Base-by-base conservation (phyloP, 192 early-diverging fungal genomes). In the Dissophora ornata region DNA sequence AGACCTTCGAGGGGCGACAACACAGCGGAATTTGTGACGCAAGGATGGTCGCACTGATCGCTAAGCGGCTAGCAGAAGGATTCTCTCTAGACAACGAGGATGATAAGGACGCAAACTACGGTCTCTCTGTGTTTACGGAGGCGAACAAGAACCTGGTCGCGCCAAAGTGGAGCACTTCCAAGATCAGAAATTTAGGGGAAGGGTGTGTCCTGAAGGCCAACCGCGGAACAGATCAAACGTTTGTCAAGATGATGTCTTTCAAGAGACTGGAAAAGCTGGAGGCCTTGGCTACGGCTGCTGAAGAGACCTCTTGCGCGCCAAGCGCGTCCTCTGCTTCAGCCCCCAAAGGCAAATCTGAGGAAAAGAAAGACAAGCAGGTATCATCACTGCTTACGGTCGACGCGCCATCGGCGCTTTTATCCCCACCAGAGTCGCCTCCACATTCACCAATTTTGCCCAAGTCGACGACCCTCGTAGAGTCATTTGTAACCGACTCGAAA, bases 11-110 rank as follows among this genome's bases (percentile, higher is more conserved):
- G 47, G 95, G 95, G 10, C 64, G 86, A 53, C 80, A 87, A 62
- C 95, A 96, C 79, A 89, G 84, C 21, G 95, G 95, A 13, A 81
- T 93, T 58, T 93, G 95, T 77, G 94, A 97, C 70, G 82, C 94
- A 4, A 52, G 85, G 24, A 97, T 95, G 80, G 85, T 97, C 24
- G 90, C 86, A 16, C 52, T 83, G 30, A 93, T 95, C 36, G 90
- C 87, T 19, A 67, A 82, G 46, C 65, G 67, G 7, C 75, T 96
- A 73, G 83, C 87, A 10, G 30, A 69, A 18, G 71, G 73, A 18
- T 67, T 77, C 26, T 33, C 47, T 16, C 5, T 38, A 6, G 13
- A 13, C 36, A 38, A 38, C 6, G 36, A 38, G 36, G 36, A 38
- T 38, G 36, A 38, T 13, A 38, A 61, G 9, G 45, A 57, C 3